These are phyloP conservation scores for Rhizopus stolonifer DNA, from an alignment of 371 early-diverging fungal genomes.

Conservation along the genomic window DNA sequence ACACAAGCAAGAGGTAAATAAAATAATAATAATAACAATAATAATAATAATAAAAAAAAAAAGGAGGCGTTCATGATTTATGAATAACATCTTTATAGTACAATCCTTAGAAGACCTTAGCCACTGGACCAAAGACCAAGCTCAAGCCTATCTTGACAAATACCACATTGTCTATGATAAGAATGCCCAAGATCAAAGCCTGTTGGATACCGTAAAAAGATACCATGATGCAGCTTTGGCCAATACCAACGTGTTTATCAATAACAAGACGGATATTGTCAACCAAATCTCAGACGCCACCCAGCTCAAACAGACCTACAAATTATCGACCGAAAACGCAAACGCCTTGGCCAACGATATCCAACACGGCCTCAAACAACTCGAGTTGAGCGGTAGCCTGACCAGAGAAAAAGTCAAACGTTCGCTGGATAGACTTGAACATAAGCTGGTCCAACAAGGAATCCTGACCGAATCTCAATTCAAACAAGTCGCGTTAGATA, in stretches of 20 bases:
- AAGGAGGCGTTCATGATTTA: not conserved
- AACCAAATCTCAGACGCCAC: conserved; percentile 28
- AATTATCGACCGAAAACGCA: conserved; percentile 21
- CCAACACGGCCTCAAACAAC: conserved; percentile 33
- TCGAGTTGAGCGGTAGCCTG: conserved; percentile 40
- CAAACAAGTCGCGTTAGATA: conserved; percentile 32
- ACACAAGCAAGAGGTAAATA: conserved; percentile 25
- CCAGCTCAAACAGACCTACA: conserved; percentile 35
- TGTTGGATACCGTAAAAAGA: conserved; percentile 32
- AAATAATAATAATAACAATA: too few species aligned
- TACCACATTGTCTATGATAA: conserved; percentile 38
- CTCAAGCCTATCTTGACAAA: conserved; percentile 26
- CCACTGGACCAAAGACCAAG: conserved; percentile 29
- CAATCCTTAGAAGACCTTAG: conserved; percentile 16
- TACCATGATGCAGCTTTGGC: conserved; percentile 37
- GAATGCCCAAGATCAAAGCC: conserved; percentile 12
- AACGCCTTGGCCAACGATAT: conserved; percentile 26
- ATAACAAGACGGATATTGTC: conserved; percentile 25
- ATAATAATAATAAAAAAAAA: too few species aligned
- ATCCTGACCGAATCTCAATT: conserved; percentile 36
- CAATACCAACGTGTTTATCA: conserved; percentile 32
- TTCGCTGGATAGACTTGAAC: conserved; percentile 27
- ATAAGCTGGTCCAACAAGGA: conserved; percentile 27
- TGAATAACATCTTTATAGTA: not conserved
- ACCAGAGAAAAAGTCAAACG: conserved; percentile 29